Percentiles rank a stretch among this genome's conserved stretches.
phyloP scores from a whole-genome alignment of 2,329 filamentous ascomycete species.

The Claviceps sp. region DNA sequence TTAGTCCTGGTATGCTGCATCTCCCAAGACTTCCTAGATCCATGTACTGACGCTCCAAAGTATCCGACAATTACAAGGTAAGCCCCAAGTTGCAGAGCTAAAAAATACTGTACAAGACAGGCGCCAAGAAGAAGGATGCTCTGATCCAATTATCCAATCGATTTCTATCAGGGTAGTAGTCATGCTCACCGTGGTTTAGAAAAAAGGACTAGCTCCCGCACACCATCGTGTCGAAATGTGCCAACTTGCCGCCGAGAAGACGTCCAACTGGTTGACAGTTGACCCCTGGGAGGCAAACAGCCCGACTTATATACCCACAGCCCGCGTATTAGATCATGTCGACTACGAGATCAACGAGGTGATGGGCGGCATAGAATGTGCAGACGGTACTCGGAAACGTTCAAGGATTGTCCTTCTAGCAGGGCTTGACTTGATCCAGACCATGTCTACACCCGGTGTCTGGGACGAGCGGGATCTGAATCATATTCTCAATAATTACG shows the following conservation, averaged over 20 bases:
- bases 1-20: not conserved
- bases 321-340: conserved; percentile 81
- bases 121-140: not conserved
- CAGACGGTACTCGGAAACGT: conserved; percentile 49
- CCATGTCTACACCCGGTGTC: conserved; percentile 58
- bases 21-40: not conserved
- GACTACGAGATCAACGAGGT: conserved; percentile 72
- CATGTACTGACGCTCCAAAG: not conserved
- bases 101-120: not conserved
- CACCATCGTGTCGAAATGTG: conserved; percentile 55
- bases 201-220: conserved; percentile 24
- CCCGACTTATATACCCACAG: conserved; percentile 75
- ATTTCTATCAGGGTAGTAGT: not conserved
- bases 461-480: conserved; percentile 80
- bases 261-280: conserved; percentile 66
- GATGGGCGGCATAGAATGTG: conserved; percentile 61
- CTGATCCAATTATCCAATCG: not conserved
- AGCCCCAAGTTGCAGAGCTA: not conserved
- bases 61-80: not conserved
- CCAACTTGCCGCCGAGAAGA: conserved; percentile 61
- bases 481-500: conserved; percentile 74
- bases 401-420: conserved; percentile 71
- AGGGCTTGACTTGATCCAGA: conserved; percentile 63
- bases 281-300: conserved; percentile 80
- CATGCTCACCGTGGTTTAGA: conserved; percentile 8